Evolutionary conservation across 2,329 filamentous ascomycete species (phyloP).

Genomic region (Aureobasidium namibiae): DNA sequence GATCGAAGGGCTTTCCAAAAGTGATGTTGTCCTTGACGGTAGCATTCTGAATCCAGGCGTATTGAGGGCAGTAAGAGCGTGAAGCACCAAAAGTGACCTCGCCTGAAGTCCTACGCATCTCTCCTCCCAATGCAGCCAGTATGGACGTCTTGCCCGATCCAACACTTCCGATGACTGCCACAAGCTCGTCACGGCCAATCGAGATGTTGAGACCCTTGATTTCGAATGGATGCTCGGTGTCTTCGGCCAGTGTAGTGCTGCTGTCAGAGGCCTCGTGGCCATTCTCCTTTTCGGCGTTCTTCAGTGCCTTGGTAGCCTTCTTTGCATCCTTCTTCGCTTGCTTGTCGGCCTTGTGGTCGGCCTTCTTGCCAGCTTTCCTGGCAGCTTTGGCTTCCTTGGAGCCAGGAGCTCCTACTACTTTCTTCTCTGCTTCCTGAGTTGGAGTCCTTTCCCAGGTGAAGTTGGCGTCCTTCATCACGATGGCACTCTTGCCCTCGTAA

Average conservation of each 20-base stretch:
- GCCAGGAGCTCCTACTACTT: conserved; percentile 22
- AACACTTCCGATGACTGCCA: conserved; percentile 82
- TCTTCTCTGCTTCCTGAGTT: conserved; percentile 40
- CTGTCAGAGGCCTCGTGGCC: conserved; percentile 22
- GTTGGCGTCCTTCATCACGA: conserved; percentile 62
- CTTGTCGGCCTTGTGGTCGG: conserved; percentile 29
- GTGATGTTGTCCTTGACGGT: conserved; percentile 81
- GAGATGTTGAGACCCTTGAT: conserved; percentile 60
- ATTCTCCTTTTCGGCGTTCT: conserved; percentile 17
- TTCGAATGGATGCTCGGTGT: conserved; percentile 60
- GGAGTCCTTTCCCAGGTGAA: conserved; percentile 79
- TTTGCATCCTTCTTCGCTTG: conserved; percentile 21
- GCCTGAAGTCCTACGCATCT: conserved; percentile 79
- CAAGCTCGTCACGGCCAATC: conserved; percentile 65
- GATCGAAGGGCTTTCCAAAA: conserved; percentile 70
- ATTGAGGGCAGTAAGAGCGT: conserved; percentile 88
- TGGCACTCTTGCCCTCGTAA: conserved; percentile 43
- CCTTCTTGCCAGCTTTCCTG: conserved; percentile 34
- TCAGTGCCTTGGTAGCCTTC: conserved; percentile 23
- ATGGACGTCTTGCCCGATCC: conserved; percentile 87
- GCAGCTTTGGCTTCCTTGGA: conserved; percentile 38
- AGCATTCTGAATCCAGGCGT: conserved; percentile 95
- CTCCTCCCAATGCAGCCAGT: conserved; percentile 79
- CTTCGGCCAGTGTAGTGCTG: conserved; percentile 49
- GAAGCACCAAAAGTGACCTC: conserved; percentile 68